Conservation (phyloP, 1,284 basidiomycete genomes). For the Melampsora occidentalis region DNA sequence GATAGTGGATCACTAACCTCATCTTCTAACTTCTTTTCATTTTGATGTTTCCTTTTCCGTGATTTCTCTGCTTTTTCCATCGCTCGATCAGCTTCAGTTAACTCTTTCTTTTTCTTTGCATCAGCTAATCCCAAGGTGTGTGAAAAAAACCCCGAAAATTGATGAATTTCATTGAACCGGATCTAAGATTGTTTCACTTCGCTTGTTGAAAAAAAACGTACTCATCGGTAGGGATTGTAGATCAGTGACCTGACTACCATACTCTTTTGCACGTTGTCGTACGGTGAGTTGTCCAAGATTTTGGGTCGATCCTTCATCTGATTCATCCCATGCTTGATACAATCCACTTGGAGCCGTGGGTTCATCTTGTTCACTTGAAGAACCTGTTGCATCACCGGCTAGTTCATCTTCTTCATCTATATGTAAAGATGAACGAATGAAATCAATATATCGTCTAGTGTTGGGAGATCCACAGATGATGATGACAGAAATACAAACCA, state of each 20-base stretch:
- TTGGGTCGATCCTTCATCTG: conserved; percentile 20
- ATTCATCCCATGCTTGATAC: conserved; percentile 33
- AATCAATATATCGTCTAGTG: neutral
- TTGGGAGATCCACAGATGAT: neutral
- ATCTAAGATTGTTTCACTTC: neutral
- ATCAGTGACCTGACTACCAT: conserved; percentile 37
- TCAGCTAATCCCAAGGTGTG: no score
- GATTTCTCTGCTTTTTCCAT: conserved; percentile 44
- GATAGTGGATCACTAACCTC: conserved; percentile 11
- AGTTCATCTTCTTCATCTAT: conserved; percentile 41
- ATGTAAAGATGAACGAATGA: neutral
- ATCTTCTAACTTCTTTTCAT: conserved; percentile 42
- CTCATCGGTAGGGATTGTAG: conserved; percentile 43
- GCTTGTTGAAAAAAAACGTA: conserved; percentile 1
- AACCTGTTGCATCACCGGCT: conserved; percentile 23
- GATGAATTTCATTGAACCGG: neutral
- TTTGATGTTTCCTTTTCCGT: conserved; percentile 43
- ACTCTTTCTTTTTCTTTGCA: conserved; percentile 40
- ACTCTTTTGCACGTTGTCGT: conserved; percentile 42
- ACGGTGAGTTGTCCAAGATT: conserved; percentile 32
- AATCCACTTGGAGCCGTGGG: neutral
- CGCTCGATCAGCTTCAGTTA: conserved; percentile 43
- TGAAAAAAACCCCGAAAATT: no score
- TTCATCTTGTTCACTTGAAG: conserved; percentile 17
- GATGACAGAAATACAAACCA: neutral